phyloP scores from a whole-genome alignment of 2,329 filamentous ascomycete species.

The Cylindrodendrum hubeiense region DNA sequence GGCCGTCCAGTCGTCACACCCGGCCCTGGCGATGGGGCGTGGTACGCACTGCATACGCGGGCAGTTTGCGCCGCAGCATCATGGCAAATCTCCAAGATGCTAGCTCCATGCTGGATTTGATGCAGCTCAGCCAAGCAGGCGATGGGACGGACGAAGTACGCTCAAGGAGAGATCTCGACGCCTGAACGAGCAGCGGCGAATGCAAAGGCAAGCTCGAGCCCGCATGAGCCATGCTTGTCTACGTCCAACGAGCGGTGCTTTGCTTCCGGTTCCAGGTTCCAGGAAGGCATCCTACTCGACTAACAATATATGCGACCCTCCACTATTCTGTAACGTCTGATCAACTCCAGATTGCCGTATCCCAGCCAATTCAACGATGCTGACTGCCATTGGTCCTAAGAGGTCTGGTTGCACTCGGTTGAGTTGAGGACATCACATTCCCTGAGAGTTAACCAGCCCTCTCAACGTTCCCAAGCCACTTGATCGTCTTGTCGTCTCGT shows the following conservation, averaged over 20 bases:
- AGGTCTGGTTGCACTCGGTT: too few species aligned
- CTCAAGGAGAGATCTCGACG: not conserved
- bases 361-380: too few species aligned
- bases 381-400: too few species aligned
- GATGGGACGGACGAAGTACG: not conserved
- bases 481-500: too few species aligned
- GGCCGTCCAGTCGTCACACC: not conserved
- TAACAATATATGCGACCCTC: too few species aligned
- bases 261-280: too few species aligned
- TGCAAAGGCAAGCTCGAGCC: too few species aligned
- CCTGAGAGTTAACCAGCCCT: too few species aligned
- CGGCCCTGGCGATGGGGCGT: not conserved
- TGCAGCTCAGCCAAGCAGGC: not conserved
- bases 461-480: too few species aligned
- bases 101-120: not conserved
- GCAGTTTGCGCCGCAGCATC: not conserved
- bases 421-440: too few species aligned
- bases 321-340: not conserved
- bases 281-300: too few species aligned
- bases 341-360: too few species aligned
- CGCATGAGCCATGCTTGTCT: not conserved
- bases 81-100: not conserved
- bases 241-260: not conserved
- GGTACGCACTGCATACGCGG: not conserved
- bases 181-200: not conserved